Conservation (phyloP, 2,329 filamentous ascomycete genomes). For the Cercospora sp. region DNA sequence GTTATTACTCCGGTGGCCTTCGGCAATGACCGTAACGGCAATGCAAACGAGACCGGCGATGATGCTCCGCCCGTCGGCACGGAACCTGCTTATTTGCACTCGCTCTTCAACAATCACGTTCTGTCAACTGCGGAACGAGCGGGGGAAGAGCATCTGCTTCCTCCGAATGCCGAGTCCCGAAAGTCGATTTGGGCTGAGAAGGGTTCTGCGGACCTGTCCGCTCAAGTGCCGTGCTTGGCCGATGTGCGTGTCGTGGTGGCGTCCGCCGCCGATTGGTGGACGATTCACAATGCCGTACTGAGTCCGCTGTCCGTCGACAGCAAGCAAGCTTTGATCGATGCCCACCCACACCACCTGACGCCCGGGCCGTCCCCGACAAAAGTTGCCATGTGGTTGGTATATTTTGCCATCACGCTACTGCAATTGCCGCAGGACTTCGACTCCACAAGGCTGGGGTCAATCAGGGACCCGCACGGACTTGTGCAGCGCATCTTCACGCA, state of each 20-base stretch:
- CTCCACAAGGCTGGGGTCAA: not conserved
- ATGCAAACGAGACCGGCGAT: not conserved
- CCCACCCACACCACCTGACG: not conserved
- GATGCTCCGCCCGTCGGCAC: not conserved
- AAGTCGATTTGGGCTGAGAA: not conserved
- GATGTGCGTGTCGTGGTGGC: not conserved
- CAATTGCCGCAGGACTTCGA: not conserved
- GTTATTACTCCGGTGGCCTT: not conserved
- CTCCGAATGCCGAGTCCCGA: not conserved
- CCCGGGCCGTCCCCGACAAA: not conserved
- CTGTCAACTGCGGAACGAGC: not conserved
- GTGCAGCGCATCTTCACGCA: not conserved
- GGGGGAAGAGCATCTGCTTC: not conserved
- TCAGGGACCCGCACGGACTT: not conserved
- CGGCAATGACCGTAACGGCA: not conserved
- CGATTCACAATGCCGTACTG: not conserved
- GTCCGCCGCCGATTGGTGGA: not conserved
- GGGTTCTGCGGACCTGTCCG: not conserved
- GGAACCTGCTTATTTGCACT: not conserved
- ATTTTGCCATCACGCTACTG: not conserved
- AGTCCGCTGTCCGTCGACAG: not conserved
- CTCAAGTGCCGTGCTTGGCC: not conserved
- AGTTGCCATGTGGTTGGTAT: not conserved
- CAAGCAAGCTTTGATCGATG: not conserved
- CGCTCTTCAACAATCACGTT: not conserved